Percentiles rank a stretch among this genome's conserved stretches.
These are phyloP conservation scores for Choanephora cucurbitarum DNA, from an alignment of 371 early-diverging fungal genomes.

Conservation along the genomic window DNA sequence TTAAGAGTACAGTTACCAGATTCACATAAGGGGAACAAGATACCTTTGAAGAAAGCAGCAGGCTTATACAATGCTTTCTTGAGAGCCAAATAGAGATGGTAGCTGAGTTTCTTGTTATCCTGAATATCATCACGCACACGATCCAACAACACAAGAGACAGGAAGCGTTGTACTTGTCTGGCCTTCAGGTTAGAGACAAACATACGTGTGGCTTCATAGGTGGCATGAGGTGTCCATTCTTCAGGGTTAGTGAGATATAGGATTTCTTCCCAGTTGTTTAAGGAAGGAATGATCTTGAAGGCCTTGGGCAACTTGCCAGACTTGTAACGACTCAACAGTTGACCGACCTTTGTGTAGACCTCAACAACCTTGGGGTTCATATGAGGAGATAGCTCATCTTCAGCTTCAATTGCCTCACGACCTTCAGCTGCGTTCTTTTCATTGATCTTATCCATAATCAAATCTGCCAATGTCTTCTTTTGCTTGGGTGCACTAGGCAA, in stretches of 20 bases:
- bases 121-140: constrained; percentile 93
- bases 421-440: constrained; percentile 62
- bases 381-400: constrained; percentile 52
- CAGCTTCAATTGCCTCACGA: constrained; percentile 34
- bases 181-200: constrained; percentile 94
- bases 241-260: constrained; percentile 89
- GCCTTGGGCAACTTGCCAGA: constrained; percentile 97
- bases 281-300: constrained; percentile 97
- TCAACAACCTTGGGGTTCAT: constrained; percentile 91
- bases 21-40: constrained; percentile 96
- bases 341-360: constrained; percentile 96
- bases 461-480: constrained; percentile 87
- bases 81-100: constrained; percentile 93
- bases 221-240: constrained; percentile 95
- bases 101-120: constrained; percentile 93
- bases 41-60: constrained; percentile 97
- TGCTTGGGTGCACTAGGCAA: constrained; percentile 81
- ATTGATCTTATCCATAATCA: constrained; percentile 93
- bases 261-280: constrained; percentile 96
- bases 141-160: constrained; percentile 84
- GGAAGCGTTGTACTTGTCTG: constrained; percentile 91
- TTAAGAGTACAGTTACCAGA: constrained; percentile 92
- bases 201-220: constrained; percentile 94
- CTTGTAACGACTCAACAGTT: constrained; percentile 89
- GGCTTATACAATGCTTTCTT: constrained; percentile 97